Percentiles rank a stretch among this genome's conserved stretches.
phyloP scores from a whole-genome alignment of 163 green algal species.

The Scenedesmus sp. region DNA sequence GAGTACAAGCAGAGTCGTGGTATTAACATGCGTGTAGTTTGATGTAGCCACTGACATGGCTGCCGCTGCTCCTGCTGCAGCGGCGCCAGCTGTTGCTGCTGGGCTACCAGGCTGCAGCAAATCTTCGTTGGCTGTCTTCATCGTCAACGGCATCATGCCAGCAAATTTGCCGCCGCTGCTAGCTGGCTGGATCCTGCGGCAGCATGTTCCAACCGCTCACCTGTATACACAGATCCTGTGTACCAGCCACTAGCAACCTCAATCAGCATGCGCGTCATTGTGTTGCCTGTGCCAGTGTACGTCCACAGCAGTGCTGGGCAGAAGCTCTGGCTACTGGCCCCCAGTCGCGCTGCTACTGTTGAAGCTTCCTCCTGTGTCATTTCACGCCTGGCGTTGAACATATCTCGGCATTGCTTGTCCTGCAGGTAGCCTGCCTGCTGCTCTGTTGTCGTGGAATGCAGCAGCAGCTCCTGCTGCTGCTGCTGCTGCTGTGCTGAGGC shows the following conservation, averaged over 20 bases:
- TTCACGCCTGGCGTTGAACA: not conserved
- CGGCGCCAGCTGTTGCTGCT: not conserved
- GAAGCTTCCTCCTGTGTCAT: not conserved
- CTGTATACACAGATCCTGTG: slow-evolving; percentile 35
- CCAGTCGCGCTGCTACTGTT: not conserved
- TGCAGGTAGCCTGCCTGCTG: not conserved
- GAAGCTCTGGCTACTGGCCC: not conserved
- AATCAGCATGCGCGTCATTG: slow-evolving; percentile 40
- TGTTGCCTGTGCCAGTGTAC: slow-evolving; percentile 39
- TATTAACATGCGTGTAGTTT: not conserved
- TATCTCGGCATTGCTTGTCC: no score
- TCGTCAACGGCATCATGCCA: not conserved
- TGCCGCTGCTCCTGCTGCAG: slow-evolving; percentile 4
- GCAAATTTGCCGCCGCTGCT: not conserved
- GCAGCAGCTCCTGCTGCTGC: not conserved
- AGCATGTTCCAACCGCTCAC: not conserved
- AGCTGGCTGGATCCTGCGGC: not conserved
- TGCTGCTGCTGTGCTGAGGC: not conserved
- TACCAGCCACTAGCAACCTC: slow-evolving; percentile 21
- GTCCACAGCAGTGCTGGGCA: slow-evolving; percentile 31
- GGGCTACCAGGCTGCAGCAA: no score
- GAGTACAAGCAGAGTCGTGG: not conserved
- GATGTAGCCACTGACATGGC: not conserved
- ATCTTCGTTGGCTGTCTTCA: no score
- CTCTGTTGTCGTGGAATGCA: not conserved